Evolutionary conservation across 2,329 filamentous ascomycete species (phyloP).

Genomic region (Talaromyces albobiverticillius): DNA sequence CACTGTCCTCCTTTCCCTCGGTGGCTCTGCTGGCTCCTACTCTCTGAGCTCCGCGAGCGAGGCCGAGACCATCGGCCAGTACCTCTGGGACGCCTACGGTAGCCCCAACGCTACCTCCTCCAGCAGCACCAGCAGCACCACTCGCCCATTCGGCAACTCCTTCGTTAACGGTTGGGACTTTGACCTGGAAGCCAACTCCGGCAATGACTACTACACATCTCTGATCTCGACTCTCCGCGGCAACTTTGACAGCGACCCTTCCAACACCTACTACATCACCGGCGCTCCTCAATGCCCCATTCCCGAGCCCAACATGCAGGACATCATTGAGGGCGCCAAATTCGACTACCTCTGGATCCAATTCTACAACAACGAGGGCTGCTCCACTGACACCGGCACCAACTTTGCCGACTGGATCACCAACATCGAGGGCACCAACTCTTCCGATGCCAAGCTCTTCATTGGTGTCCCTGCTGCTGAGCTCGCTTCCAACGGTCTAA

Average conservation of each 20-base stretch:
- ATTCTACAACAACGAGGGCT: conserved; percentile 54
- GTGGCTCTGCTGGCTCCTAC: conserved; percentile 41
- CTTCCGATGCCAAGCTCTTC: conserved; percentile 51
- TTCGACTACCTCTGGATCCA: conserved; percentile 57
- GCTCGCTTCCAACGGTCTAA: conserved; percentile 24
- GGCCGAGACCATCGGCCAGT: conserved; percentile 39
- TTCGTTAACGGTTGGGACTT: conserved; percentile 55
- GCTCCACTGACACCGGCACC: conserved; percentile 47
- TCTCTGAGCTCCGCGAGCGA: conserved; percentile 33
- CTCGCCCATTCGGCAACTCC: conserved; percentile 50
- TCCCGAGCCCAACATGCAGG: conserved; percentile 47
- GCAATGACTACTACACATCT: conserved; percentile 35
- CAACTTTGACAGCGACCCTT: conserved; percentile 35
- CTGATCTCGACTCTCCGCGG: conserved; percentile 48
- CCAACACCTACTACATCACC: conserved; percentile 49
- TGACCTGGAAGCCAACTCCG: conserved; percentile 44
- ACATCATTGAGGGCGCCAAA: conserved; percentile 41
- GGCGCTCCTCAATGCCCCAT: conserved; percentile 53
- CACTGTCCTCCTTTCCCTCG: conserved; percentile 47
- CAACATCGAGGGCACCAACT: conserved; percentile 35
- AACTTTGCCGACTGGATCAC: conserved; percentile 47
- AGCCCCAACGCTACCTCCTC: conserved; percentile 25
- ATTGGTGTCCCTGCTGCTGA: conserved; percentile 48
- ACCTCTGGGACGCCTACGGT: conserved; percentile 47
- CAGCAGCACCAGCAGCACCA: conserved; percentile 37